Evolutionary conservation across 2,329 filamentous ascomycete species (phyloP), one percentile per base, ranked within the genome.

Genomic region (Amauroascus verrucosus): DNA sequence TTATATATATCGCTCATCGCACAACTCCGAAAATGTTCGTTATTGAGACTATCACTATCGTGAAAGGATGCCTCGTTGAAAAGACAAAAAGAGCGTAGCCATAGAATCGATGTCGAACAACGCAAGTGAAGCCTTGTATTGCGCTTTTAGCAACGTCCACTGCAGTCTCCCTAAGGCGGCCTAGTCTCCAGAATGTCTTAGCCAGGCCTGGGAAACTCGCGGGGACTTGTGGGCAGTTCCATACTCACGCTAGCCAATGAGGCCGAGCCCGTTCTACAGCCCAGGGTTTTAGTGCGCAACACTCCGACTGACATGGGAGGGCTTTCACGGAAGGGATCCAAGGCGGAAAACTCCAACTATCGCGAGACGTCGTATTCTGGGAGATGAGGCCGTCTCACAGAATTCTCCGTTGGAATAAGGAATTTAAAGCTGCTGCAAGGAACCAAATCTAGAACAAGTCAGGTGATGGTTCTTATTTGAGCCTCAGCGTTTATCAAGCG

Each of bases 401-500:
- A 26, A 45, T 45, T 16, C 40, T 43, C 18, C 33, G 48, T 50
- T 41, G 4, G 16, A 43, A 41, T 50, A 32, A 41, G 24, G 16
- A 50, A 48, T 48, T 41, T 28, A 30, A 41, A 33, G 16, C 7
- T 30, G 35, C 45, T 48, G 45, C 30, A 37, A n/a, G 20, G 37
- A 14, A 46, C 16, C 24, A 46, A 46, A 16, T 3, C 43, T 46
- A 46, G 26, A 32, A 13, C 30, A 24, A 35, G 24, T 50, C 48
- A 50, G 48, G 48, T 50, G 48, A 49, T 30, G 18, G 24, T n/a
- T n/a, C 33, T 28, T 40, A 28, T 38, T 40, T 49, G 33, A 49
- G 47, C 47, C 47, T 26, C 47, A 28, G 33, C 47, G 30, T 38
- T 35, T 4, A 11, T 20, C 16, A n/a, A n/a, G 14, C 11, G 3